Conservation (phyloP, 257 asterid species). For the Capsicum baccatum region DNA sequence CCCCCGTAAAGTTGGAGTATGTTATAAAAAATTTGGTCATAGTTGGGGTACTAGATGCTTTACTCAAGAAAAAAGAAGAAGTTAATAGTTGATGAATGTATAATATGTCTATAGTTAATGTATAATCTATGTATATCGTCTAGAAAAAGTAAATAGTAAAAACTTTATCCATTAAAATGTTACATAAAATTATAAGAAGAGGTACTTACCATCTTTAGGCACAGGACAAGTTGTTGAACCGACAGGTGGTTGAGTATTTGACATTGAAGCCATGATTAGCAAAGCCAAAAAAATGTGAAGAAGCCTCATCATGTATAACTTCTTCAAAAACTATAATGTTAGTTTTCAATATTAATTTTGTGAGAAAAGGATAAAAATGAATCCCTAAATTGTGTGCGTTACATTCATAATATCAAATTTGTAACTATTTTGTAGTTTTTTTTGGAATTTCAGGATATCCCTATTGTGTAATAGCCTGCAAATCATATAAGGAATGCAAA, state of each 20-base stretch:
- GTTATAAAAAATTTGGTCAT: too few relatives aligned
- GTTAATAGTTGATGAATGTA: background rate
- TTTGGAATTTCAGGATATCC: too few relatives aligned
- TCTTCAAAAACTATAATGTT: background rate
- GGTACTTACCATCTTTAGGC: background rate
- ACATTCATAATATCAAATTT: background rate
- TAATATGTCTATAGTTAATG: background rate
- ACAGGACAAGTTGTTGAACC: slow-evolving; percentile 16
- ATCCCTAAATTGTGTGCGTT: background rate
- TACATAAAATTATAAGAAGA: background rate
- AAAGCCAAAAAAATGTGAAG: background rate
- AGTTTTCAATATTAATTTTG: background rate
- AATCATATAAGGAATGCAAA: too few relatives aligned
- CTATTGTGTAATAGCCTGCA: too few relatives aligned
- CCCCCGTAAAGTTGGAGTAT: too few relatives aligned
- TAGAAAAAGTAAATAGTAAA: background rate
- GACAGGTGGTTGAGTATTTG: background rate
- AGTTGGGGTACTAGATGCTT: too few relatives aligned
- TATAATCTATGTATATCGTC: background rate
- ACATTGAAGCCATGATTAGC: background rate
- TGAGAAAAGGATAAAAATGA: background rate
- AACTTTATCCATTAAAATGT: too few relatives aligned
- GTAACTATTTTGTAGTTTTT: background rate
- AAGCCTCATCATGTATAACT: background rate
- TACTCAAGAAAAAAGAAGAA: background rate